phyloP scores from a whole-genome alignment of 2,329 filamentous ascomycete genomes.

The Phaeosphaeria sp. region DNA sequence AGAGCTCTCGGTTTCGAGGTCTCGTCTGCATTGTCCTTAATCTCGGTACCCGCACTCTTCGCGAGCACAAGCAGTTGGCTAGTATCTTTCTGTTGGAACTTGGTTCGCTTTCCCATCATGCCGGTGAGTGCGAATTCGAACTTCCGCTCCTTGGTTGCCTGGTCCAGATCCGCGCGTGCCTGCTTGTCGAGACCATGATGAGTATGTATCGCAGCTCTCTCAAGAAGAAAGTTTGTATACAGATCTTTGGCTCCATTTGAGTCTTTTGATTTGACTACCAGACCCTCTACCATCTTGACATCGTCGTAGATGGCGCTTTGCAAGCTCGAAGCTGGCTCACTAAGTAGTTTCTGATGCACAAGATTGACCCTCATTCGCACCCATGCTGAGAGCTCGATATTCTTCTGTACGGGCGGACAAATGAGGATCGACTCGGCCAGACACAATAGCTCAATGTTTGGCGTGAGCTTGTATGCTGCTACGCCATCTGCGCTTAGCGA shows the following conservation, averaged over 20 bases:
- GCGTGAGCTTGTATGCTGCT: slow-evolving; percentile 83
- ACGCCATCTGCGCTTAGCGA: slow-evolving; percentile 83
- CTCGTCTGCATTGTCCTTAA: slow-evolving; percentile 18
- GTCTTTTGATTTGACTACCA: slow-evolving; percentile 33
- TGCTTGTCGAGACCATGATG: slow-evolving; percentile 82
- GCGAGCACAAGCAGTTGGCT: slow-evolving; percentile 93
- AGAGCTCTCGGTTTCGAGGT: slow-evolving; percentile 69
- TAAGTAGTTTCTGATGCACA: slow-evolving; percentile 72
- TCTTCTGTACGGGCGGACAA: slow-evolving; percentile 55
- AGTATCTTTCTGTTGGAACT: slow-evolving; percentile 77
- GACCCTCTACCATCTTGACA: slow-evolving; percentile 61
- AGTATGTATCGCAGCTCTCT: slow-evolving; percentile 82
- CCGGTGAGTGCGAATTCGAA: slow-evolving; percentile 87
- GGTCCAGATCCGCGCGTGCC: slow-evolving; percentile 73
- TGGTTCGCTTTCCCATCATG: slow-evolving; percentile 83
- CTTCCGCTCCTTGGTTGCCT: slow-evolving; percentile 70
- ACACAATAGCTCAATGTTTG: slow-evolving; percentile 82
- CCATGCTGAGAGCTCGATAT: slow-evolving; percentile 62
- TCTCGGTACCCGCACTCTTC: slow-evolving; percentile 64
- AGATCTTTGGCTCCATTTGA: slow-evolving; percentile 32
- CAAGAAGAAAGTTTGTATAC: slow-evolving; percentile 73
- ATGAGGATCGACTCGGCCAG: slow-evolving; percentile 70
- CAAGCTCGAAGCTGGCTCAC: slow-evolving; percentile 66
- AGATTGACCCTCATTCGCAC: slow-evolving; percentile 75
- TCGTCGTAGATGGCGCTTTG: slow-evolving; percentile 68